Evolutionary conservation across 805 yeast species (phyloP), one percentile per base, ranked within the genome.

Genomic region (Candida cerambycidarum): DNA sequence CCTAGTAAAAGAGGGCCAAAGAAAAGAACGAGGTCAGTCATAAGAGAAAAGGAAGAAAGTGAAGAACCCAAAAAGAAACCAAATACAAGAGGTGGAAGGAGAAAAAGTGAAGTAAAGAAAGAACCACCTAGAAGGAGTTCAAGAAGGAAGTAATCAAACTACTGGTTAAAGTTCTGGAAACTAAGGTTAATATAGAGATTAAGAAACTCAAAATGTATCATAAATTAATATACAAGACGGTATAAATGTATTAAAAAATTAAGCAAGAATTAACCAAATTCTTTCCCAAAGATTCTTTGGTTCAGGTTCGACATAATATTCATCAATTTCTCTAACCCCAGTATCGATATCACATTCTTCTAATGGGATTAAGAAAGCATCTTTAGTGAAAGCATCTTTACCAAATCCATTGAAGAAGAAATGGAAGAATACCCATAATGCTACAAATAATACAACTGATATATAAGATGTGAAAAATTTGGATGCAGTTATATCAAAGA

Each of bases 311-410:
- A 78, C 85, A 80, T 82, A 80, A 4, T 72, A 71, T 30, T 75
- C 80, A 39, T 83, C 88, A 28, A 77, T 66, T 43, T 76, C 83
- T 57, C 85, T 73, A 53, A 82, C 79, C 43, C 84, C 88, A 12
- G 82, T 65, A 46, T 80, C 85, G 43, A 80, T 79, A 58, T 87
- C 95, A 44, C 85, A 71, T 18, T 82, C 80, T n/a, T 78, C 81
- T 28, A 74, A 41, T 15, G 75, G 72, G 32, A 74, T 59, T 47
- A 77, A 59, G 41, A 76, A 55, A 17, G 76, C 66, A 14, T 71
- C 67, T 52, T 42, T 46, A 10, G 61, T 54, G 47, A 62, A 64
- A 6, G 71, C 59, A 12, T 50, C 39, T 43, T 54, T 58, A 12
- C 57, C 54, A 35, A 61, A 56, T 1, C 73, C 71, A 47, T 77